Conservation (phyloP, 176 grass and related monocot genomes). For the Ensete ventricosum region DNA sequence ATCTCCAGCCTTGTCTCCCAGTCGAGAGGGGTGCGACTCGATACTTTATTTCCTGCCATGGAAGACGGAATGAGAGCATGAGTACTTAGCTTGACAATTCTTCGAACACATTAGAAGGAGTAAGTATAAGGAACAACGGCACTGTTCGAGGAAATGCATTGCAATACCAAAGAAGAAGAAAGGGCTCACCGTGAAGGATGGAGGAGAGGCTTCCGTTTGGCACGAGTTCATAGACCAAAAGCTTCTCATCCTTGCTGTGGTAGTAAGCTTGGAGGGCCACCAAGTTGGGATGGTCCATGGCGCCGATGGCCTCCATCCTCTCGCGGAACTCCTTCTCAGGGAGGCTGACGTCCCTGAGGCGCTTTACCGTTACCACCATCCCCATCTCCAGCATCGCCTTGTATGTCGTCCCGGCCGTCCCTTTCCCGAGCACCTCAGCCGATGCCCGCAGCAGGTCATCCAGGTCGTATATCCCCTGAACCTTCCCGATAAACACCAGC, state of each 20-base stretch:
- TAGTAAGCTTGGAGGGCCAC: conserved; percentile 52
- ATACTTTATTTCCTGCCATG: conserved; percentile 25
- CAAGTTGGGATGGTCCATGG: conserved; percentile 42
- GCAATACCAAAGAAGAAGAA: not conserved
- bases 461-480: conserved; percentile 55
- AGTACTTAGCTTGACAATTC: not conserved
- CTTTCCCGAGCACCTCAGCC: conserved; percentile 71
- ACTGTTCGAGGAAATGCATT: too few species aligned
- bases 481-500: conserved; percentile 55
- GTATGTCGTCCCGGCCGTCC: conserved; percentile 59
- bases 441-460: conserved; percentile 72
- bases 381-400: conserved; percentile 67
- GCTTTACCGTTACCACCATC: conserved; percentile 48
- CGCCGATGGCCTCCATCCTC: conserved; percentile 27
- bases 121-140: too few species aligned
- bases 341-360: conserved; percentile 48
- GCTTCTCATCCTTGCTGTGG: conserved; percentile 75
- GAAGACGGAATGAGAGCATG: not conserved
- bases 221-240: conserved; percentile 73
- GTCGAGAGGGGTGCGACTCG: conserved; percentile 28
- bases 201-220: conserved; percentile 56
- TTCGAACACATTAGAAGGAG: too few species aligned
- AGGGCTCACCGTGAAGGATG: conserved; percentile 45
- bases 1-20: conserved; percentile 43
- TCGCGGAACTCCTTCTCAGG: conserved; percentile 52